Evolutionary conservation across 305 asterid species (phyloP), one percentile per base, ranked within the genome.

Genomic region (Rubia peregrina): DNA sequence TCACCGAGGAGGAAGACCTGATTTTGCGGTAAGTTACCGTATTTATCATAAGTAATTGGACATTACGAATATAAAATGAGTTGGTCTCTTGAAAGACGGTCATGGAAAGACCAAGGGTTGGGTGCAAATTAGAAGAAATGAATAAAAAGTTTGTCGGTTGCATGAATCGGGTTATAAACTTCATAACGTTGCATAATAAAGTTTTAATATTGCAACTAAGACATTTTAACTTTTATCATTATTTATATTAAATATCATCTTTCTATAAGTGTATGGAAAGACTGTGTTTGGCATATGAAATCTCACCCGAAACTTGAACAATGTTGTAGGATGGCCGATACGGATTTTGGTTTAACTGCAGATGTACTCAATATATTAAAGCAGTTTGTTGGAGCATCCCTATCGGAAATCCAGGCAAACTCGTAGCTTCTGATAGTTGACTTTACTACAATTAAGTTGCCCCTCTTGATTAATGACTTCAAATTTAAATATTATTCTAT

Each of bases 1-100:
- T 85, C 82, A 88, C 99, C 6, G 90, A 87, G 73, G 94, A 83
- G 60, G 99, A 95, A 80, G 97, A 95, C 73, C 88, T 82, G 69
- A 78, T 95, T 75, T 80, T 95, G 71, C 76, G 94, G 98, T 94
- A 42, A 7, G 70, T 26, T 22, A 30, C 30, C 30, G 3, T 9
- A 51, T 5, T 17, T 3, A 1, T 43, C 12, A 43, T 1, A 8
- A 43, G 6, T 17, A 12, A 46, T 46, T 12, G 9, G 48, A 43
- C 48, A 43, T 9, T 65, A 33, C 13, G 26, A 26, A 13, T 9
- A 16, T 33, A 33, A 53, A 3, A n/a, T n/a, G 4, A 5, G 12
- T 10, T 51, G 10, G 36, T 24, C 1, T 24, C 26, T 24, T 24
- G 26, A 24, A 24, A 24, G 1, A 24, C 26, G 26, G 36, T 30